Evolutionary conservation across 345 rosid genomes (phyloP), one percentile per base, ranked within the genome.

Genomic region (Salix exigua): DNA sequence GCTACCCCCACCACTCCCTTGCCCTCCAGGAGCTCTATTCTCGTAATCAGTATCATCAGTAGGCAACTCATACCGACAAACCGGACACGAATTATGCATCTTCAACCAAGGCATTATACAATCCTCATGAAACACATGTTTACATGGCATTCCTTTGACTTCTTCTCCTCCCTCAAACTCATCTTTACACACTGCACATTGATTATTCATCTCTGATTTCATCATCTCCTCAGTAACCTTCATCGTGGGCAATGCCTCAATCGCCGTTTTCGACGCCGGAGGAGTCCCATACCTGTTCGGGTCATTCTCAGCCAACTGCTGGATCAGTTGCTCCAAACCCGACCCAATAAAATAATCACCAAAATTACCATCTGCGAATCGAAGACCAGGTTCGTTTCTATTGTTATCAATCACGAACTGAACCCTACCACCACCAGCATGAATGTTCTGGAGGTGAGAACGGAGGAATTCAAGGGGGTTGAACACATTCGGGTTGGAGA

Each of bases 51-150:
- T 19, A 76, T 87, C 89, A 61, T 87, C 89, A 0, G 89, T 87
- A 4, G 87, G 89, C 86, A 87, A 79, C 74, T 87, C 89, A n/a
- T 81, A 70, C 26, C 89, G 87, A 70, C 89, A 87, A 64, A 87
- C 87, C 0, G 87, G 89, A 68, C 89, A 87, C 2, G 89, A 81
- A 76, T 81, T 87, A 66, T 87, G 89, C 85, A 87, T 46, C 23
- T 87, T 73, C 8, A 87, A 83, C 89, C 89, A 87, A 0, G 89
- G 89, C 42, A 82, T 50, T 33, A 87, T 75, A 53, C 89, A 87
- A 63, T 83, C 86, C 0, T 73, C 25, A 50, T 87, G 89, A 66
- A 84, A 87, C 12, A 84, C 50, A 70, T 87, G 89, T 81, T 87
- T 83, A 71, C 89, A 87, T 25, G 89, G 89, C 89, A 87, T 84